Conservation (phyloP, 495 filamentous ascomycete species). For the Rhizodiscina lignyota region DNA sequence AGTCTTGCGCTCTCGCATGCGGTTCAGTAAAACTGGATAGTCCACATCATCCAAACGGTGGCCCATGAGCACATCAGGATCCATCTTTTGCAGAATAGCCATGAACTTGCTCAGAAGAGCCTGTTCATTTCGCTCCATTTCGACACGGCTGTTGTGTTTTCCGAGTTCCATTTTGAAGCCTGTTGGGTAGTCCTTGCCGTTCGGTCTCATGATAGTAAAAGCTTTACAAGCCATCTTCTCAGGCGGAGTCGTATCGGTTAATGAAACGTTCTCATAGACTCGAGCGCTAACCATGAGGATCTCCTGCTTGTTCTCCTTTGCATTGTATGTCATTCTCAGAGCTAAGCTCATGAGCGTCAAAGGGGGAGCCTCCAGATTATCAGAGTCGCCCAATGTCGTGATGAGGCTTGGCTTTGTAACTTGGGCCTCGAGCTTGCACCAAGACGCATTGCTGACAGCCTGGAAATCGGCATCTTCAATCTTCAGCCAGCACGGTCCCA, state of each 20-base stretch:
- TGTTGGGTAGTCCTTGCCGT: conserved; percentile 54
- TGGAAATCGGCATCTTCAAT: conserved; percentile 72
- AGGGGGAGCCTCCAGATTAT: conserved; percentile 65
- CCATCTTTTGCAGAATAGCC: conserved; percentile 68
- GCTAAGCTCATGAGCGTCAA: conserved; percentile 89
- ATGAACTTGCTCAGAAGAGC: conserved; percentile 76
- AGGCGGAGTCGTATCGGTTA: conserved; percentile 73
- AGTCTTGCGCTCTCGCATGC: conserved; percentile 78
- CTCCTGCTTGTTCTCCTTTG: conserved; percentile 92
- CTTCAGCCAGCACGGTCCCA: conserved; percentile 94
- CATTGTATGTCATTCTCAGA: conserved; percentile 73
- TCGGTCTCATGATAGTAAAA: conserved; percentile 80
- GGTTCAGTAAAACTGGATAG: conserved; percentile 74
- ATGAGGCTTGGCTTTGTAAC: conserved; percentile 61
- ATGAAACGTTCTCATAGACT: conserved; percentile 77
- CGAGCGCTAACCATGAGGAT: conserved; percentile 79
- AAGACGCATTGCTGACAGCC: conserved; percentile 77
- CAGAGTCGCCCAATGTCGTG: conserved; percentile 49
- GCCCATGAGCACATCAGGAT: conserved; percentile 91
- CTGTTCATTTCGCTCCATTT: conserved; percentile 64
- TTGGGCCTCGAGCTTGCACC: conserved; percentile 89
- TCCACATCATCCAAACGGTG: conserved; percentile 95
- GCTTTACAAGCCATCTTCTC: conserved; percentile 79
- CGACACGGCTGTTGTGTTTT: conserved; percentile 56
- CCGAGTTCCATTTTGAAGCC: conserved; percentile 66